A percentile compares a stretch with the other conserved stretches of the same genome.
phyloP scores from a whole-genome alignment of 192 early-diverging fungal species.

The Funneliformis geosporum region DNA sequence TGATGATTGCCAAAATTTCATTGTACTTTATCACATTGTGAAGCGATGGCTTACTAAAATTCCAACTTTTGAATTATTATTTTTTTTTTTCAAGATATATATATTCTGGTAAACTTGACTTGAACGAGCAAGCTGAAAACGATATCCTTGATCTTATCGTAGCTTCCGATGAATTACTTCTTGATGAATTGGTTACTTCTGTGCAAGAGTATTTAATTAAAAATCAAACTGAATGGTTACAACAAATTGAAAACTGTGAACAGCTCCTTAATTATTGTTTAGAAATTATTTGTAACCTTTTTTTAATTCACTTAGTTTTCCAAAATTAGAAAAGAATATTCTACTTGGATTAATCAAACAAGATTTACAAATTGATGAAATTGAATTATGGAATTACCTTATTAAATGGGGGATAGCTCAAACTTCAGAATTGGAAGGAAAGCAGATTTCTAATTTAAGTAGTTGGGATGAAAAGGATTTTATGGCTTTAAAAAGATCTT shows the following conservation, averaged over 20 bases:
- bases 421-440: background rate
- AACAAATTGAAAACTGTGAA: slow-evolving; percentile 1
- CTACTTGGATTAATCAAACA: background rate
- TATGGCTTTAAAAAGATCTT: background rate
- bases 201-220: slow-evolving; percentile 11
- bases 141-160: too few relatives aligned
- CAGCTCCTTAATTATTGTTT: background rate
- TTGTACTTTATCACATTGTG: too few relatives aligned
- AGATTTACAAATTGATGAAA: slow-evolving; percentile 16
- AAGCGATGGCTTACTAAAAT: too few relatives aligned
- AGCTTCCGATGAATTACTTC: too few relatives aligned
- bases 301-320: background rate
- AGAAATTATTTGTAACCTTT: slow-evolving; percentile 8
- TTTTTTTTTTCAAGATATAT: too few relatives aligned
- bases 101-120: too few relatives aligned
- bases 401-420: slow-evolving; percentile 12
- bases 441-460: background rate
- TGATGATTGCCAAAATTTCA: too few relatives aligned
- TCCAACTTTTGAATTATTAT: too few relatives aligned
- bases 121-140: too few relatives aligned
- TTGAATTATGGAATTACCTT: slow-evolving; percentile 18
- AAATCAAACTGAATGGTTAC: slow-evolving; percentile 11
- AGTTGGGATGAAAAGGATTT: background rate
- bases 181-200: background rate
- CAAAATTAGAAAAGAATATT: slow-evolving; percentile 6